These are phyloP conservation scores for Chlorella sorokiniana DNA, from an alignment of 139 green algal genomes.

Conservation along the genomic window DNA sequence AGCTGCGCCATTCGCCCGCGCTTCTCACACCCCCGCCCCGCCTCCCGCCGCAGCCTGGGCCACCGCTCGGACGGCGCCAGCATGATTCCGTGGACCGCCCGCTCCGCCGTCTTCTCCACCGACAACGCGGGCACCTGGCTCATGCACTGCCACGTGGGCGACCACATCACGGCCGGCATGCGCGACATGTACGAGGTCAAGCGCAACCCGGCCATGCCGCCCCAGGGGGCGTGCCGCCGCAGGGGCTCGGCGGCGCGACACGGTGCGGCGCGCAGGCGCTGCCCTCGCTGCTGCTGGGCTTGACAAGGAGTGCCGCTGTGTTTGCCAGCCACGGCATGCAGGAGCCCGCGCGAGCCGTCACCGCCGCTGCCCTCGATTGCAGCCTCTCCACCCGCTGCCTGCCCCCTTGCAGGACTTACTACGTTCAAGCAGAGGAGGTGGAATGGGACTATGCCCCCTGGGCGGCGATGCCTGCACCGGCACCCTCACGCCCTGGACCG, in stretches of 20 bases:
- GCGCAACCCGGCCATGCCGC: not conserved
- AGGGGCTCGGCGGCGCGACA: too few relatives aligned
- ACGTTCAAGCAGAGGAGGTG: too few relatives aligned
- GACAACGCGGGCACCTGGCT: conserved; percentile 49
- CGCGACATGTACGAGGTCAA: conserved; percentile 50
- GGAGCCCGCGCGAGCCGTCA: too few relatives aligned
- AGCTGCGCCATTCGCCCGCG: not conserved
- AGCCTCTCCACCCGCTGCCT: too few relatives aligned
- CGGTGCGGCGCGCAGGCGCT: too few relatives aligned
- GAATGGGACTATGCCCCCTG: conserved; percentile 57
- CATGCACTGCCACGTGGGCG: conserved; percentile 70
- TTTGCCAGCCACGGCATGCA: too few relatives aligned
- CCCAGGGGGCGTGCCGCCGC: too few relatives aligned
- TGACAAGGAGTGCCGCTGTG: too few relatives aligned
- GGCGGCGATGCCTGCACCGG: conserved; percentile 54
- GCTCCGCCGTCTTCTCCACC: conserved; percentile 18
- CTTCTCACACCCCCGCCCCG: not conserved
- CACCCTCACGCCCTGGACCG: conserved; percentile 29
- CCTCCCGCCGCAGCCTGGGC: conserved; percentile 12
- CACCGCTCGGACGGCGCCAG: conserved; percentile 55
- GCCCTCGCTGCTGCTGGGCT: too few relatives aligned
- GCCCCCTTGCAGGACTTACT: too few relatives aligned
- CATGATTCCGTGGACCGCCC: conserved; percentile 48
- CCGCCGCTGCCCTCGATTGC: too few relatives aligned
- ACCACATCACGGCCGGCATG: conserved; percentile 69